phyloP scores from a whole-genome alignment of 306 rosid species.

The Trifolium dubium region DNA sequence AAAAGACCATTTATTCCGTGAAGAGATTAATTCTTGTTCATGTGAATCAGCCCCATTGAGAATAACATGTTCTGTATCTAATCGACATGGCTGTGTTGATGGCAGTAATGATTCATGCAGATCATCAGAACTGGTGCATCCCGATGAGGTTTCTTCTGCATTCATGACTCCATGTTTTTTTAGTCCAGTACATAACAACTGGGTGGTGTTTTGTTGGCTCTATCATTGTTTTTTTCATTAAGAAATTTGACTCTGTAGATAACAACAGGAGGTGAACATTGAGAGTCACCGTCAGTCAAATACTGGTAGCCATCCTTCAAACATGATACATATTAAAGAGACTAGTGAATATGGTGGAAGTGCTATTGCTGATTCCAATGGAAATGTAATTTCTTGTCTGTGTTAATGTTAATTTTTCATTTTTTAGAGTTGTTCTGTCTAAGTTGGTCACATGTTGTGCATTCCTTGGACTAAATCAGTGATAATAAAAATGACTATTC shows the following conservation, averaged over 20 bases:
- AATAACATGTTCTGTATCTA: conserved; percentile 52
- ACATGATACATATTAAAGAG: conserved; percentile 48
- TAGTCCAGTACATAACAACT: conserved; percentile 42
- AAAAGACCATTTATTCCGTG: conserved; percentile 46
- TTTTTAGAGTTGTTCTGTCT: background rate
- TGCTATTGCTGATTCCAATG: conserved; percentile 57
- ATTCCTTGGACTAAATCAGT: conserved; percentile 25
- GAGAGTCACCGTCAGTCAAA: conserved; percentile 51
- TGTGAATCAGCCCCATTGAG: conserved; percentile 56
- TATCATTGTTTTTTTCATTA: conserved; percentile 53
- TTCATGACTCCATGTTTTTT: conserved; percentile 32
- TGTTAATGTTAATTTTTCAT: background rate
- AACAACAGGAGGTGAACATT: conserved; percentile 72
- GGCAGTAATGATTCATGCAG: conserved; percentile 48
- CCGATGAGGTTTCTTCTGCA: conserved; percentile 61
- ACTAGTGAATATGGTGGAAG: conserved; percentile 50
- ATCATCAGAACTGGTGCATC: conserved; percentile 37
- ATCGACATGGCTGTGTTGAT: conserved; percentile 54
- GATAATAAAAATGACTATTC: conserved; percentile 4
- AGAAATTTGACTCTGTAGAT: conserved; percentile 77
- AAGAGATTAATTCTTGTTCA: conserved; percentile 50
- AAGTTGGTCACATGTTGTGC: conserved; percentile 13
- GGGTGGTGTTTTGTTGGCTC: conserved; percentile 40
- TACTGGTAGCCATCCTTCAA: conserved; percentile 48
- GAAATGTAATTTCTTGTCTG: conserved; percentile 64